These are phyloP conservation scores for Ganoderma lucidum DNA, from an alignment of 1,284 basidiomycete genomes.

Conservation along the genomic window DNA sequence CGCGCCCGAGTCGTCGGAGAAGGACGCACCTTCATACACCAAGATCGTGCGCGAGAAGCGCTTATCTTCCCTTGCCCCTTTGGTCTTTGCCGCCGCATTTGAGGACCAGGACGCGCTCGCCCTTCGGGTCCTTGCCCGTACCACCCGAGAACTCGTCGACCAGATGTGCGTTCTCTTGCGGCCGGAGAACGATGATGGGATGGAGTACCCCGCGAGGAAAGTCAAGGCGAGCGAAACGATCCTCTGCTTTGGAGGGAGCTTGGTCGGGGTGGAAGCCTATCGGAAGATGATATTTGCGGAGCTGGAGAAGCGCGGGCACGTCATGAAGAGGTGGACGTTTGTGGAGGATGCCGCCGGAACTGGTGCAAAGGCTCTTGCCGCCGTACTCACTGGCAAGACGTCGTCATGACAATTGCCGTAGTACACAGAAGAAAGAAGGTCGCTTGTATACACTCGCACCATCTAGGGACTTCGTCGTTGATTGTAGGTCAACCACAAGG, in stretches of 20 bases:
- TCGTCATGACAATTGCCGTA: background rate
- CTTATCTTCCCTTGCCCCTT: constrained; percentile 72
- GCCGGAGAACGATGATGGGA: constrained; percentile 40
- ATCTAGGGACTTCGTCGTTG: background rate
- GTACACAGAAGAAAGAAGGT: background rate
- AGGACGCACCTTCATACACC: constrained; percentile 44
- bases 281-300: constrained; percentile 66
- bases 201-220: constrained; percentile 43
- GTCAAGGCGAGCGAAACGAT: constrained; percentile 64
- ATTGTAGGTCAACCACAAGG: background rate
- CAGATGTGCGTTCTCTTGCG: constrained; percentile 66
- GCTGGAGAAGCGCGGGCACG: constrained; percentile 61
- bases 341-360: constrained; percentile 71
- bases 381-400: background rate
- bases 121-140: constrained; percentile 58
- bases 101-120: constrained; percentile 68
- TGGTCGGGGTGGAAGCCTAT: constrained; percentile 67
- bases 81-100: constrained; percentile 79
- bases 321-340: constrained; percentile 69
- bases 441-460: background rate
- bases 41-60: constrained; percentile 70
- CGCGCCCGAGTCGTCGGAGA: constrained; percentile 25
- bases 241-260: constrained; percentile 78
- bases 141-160: constrained; percentile 62
- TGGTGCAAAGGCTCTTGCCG: constrained; percentile 56